Percentiles rank a stretch among this genome's conserved stretches.
phyloP scores from a whole-genome alignment of 768 basidiomycete genomes.

The Asterophora parasitica region DNA sequence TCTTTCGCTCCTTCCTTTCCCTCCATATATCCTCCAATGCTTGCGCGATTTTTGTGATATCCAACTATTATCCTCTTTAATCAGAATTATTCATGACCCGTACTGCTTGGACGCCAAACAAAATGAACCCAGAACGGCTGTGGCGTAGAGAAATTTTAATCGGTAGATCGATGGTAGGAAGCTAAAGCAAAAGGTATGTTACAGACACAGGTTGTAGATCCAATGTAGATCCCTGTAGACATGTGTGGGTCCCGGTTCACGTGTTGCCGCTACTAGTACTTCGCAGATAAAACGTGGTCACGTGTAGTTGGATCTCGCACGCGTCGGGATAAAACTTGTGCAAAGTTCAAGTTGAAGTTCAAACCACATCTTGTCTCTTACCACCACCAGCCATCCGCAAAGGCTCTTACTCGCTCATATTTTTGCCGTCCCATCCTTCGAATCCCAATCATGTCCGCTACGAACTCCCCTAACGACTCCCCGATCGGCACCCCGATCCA shows the following conservation, averaged over 20 bases:
- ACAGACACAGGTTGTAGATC: no score
- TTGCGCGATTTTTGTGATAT: not conserved
- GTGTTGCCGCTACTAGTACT: no score
- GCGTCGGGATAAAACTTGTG: constrained; percentile 6
- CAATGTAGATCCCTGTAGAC: not conserved
- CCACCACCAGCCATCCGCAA: not conserved
- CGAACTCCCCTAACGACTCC: constrained; percentile 61
- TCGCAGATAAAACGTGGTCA: constrained; percentile 11
- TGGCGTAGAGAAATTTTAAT: not conserved
- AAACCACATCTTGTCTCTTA: not conserved
- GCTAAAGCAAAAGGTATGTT: no score
- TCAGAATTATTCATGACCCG: not conserved
- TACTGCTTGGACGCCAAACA: not conserved
- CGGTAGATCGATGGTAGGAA: not conserved
- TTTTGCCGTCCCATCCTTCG: not conserved
- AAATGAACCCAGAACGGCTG: no score
- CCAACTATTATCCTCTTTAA: not conserved
- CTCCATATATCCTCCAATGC: not conserved
- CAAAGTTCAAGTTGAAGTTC: constrained; percentile 2
- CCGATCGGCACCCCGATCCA: constrained; percentile 60
- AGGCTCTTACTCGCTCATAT: not conserved
- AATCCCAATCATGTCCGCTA: constrained; percentile 41
- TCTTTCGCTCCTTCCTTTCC: not conserved
- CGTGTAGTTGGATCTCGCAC: constrained; percentile 11
- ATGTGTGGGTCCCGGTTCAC: not conserved